Base-by-base conservation (phyloP, 306 rosid genomes). In the Mucuna pruriens region DNA sequence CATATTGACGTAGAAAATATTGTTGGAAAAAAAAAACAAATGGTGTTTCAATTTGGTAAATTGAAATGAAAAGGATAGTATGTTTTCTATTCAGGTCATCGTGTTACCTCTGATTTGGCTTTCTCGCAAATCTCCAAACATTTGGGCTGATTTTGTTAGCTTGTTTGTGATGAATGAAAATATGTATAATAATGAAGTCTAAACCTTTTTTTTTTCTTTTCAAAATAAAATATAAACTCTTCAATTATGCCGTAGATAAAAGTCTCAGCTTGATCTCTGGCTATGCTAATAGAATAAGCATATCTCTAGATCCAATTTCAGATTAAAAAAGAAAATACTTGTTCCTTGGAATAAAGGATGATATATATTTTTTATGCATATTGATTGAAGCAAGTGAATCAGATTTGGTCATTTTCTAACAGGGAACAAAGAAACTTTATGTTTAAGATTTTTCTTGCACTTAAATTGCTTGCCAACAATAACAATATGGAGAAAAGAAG, bases 161-260 rank as follows among this genome's bases (percentile, higher is more conserved):
- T 69, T 42, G 74, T 44, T 44, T 23, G 12, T 12, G 19, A 16
- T 69, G 74, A 69, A 42, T 69, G 74, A 68, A 63, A 44, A 58
- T 58, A 58, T 23, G 36, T 58, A 29, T 4, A 26, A 26, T 1
- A 17, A 52, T 17, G 7, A 19, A 26, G 34, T 26, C 11, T 26
- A 11, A 58, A 62, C 19, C 68, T 62, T 62, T 60, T 60, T 11
- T 2, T 9, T 60, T 60, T 60, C 13, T 60, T 38, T 12, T 25
- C 4, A 1, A 25, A 25, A 60, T 5, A 26, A 25, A 26, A 25
- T 25, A 3, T 4, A 60, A 60, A 60, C 66, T 60, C 17, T 60
- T n/a, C n/a, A n/a, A n/a, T n/a, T n/a, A n/a, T n/a, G n/a, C n/a
- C n/a, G n/a, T n/a, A n/a, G n/a, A n/a, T n/a, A n/a, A n/a, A n/a